phyloP scores from a whole-genome alignment of 1,139 yeast genomes.

The Wickerhamiella pararugosa region DNA sequence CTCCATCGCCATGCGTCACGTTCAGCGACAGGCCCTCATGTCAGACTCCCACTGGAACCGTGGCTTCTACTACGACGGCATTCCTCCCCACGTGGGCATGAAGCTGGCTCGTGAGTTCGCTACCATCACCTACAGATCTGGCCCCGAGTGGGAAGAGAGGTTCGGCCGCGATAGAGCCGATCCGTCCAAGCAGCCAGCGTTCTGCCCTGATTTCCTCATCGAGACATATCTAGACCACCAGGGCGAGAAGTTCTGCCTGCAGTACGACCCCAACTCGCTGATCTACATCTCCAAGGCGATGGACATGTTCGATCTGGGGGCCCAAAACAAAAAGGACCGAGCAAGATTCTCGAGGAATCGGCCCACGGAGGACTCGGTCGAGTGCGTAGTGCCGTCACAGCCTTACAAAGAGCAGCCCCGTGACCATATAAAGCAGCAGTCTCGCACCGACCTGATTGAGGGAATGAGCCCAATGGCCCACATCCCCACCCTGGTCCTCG shows the following conservation, averaged over 20 bases:
- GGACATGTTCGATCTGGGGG: slow-evolving; percentile 84
- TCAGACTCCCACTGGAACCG: slow-evolving; percentile 91
- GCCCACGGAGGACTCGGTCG: slow-evolving; percentile 24
- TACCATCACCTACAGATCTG: slow-evolving; percentile 84
- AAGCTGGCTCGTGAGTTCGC: slow-evolving; percentile 87
- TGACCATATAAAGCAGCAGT: slow-evolving; percentile 15
- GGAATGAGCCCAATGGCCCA: slow-evolving; percentile 55
- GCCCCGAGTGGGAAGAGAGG: slow-evolving; percentile 93
- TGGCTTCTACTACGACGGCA: slow-evolving; percentile 63
- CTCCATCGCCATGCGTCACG: slow-evolving; percentile 83
- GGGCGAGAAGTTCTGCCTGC: slow-evolving; percentile 83
- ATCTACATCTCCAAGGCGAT: slow-evolving; percentile 81
- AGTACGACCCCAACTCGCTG: slow-evolving; percentile 82
- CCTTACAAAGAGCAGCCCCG: slow-evolving; percentile 42
- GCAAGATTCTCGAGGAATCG: slow-evolving; percentile 1
- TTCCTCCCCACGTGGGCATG: slow-evolving; percentile 93
- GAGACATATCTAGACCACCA: slow-evolving; percentile 91
- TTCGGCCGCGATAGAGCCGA: slow-evolving; percentile 84
- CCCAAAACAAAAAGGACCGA: slow-evolving; percentile 26
- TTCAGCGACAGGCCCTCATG: slow-evolving; percentile 87
- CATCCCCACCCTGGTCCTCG: slow-evolving; percentile 60
- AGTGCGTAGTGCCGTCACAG: slow-evolving; percentile 29
- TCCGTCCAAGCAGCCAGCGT: slow-evolving; percentile 62
- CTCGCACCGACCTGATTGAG: slow-evolving; percentile 36
- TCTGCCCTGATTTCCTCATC: slow-evolving; percentile 83